Evolutionary conservation across 208 protist species (phyloP).

Genomic region (Wallacemonas sp.): DNA sequence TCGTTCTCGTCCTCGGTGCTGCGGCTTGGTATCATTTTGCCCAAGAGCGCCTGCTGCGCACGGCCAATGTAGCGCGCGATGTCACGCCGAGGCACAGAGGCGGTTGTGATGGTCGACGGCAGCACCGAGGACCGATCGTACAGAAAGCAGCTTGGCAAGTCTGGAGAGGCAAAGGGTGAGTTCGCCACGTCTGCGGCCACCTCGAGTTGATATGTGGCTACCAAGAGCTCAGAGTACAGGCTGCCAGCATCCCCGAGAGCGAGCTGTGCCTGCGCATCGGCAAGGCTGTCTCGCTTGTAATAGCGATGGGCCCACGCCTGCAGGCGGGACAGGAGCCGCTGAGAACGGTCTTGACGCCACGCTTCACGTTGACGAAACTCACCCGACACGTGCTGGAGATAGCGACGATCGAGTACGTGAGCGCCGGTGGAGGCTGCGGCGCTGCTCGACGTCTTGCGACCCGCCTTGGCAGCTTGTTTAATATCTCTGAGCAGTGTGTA

Average conservation of each 20-base stretch:
- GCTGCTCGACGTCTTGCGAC: conserved; percentile 1
- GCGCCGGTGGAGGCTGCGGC: background rate
- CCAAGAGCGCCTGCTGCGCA: conserved; percentile 1
- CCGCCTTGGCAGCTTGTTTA: conserved; percentile 2
- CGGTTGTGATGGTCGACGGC: background rate
- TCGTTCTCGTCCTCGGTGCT: background rate
- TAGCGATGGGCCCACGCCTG: conserved; percentile 28
- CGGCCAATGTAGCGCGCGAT: conserved; percentile 5
- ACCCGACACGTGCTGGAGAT: conserved; percentile 30
- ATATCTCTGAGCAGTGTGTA: conserved; percentile 37
- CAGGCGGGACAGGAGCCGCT: conserved; percentile 21
- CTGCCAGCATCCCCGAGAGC: conserved; percentile 9
- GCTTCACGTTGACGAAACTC: conserved; percentile 40
- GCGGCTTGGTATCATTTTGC: background rate
- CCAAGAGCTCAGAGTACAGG: conserved; percentile 15
- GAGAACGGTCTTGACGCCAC: conserved; percentile 22
- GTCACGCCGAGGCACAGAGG: background rate
- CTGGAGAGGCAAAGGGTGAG: conserved; percentile 1
- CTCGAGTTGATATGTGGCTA: conserved; percentile 13
- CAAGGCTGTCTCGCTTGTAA: conserved; percentile 6
- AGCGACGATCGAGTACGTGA: background rate
- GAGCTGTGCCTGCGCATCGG: conserved; percentile 15
- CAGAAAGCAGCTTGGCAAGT: background rate
- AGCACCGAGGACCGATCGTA: conserved; percentile 11
- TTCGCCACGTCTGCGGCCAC: background rate